Evolutionary conservation across 441 rosid species (phyloP).

Genomic region (Dalechampia spathulata): DNA sequence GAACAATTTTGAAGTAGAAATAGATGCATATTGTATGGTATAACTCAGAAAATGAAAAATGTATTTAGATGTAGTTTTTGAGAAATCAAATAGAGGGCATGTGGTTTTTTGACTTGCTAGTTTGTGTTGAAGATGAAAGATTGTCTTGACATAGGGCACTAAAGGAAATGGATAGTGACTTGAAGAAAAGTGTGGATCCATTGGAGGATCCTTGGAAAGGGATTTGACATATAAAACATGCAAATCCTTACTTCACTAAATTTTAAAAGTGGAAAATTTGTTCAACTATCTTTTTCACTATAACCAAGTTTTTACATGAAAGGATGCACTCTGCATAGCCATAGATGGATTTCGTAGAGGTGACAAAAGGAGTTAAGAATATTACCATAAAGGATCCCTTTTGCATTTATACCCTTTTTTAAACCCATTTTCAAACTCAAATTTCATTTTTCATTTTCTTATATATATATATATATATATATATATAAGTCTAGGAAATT

Average conservation of each 20-base stretch:
- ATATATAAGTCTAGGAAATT: too few relatives aligned
- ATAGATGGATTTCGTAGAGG: background rate
- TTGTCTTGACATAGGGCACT: constrained; percentile 25
- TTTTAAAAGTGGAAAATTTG: constrained; percentile 1
- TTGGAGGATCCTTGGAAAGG: constrained; percentile 32
- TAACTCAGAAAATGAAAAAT: too few relatives aligned
- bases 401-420: too few relatives aligned
- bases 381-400: too few relatives aligned
- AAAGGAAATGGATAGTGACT: constrained; percentile 31
- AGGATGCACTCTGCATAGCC: background rate
- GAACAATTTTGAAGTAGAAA: too few relatives aligned
- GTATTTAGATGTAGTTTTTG: too few relatives aligned
- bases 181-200: constrained; percentile 28
- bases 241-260: background rate
- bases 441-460: too few relatives aligned
- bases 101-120: constrained; percentile 18
- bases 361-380: background rate
- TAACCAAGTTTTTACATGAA: background rate
- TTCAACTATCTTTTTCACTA: constrained; percentile 7
- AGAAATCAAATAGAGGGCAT: too few relatives aligned
- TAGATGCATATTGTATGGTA: too few relatives aligned
- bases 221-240: constrained; percentile 25
- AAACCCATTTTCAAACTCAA: too few relatives aligned
- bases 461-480: too few relatives aligned
- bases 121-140: constrained; percentile 18